A percentile compares a stretch with the other conserved stretches of the same genome.
Evolutionary conservation across 2,329 filamentous ascomycete genomes (phyloP).

Genomic region (Botrytis fragariae): DNA sequence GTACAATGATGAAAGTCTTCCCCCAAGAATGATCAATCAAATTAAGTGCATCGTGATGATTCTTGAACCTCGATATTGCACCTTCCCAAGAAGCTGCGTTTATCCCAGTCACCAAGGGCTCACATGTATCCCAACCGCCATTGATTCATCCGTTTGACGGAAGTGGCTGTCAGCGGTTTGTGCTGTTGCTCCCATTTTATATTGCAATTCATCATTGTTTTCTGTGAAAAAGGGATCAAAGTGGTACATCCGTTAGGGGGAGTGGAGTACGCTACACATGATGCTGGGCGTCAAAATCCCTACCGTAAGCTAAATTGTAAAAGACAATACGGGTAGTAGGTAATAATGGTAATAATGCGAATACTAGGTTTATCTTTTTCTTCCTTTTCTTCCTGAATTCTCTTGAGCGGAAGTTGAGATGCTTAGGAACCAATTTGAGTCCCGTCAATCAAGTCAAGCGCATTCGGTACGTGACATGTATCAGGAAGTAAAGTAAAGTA

Average conservation of each 20-base stretch:
- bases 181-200: neutral
- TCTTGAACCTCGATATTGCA: neutral
- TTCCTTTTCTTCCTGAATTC: neutral
- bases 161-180: conserved; percentile 10
- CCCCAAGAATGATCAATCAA: neutral
- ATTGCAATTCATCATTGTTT: neutral
- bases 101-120: neutral
- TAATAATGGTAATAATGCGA: neutral
- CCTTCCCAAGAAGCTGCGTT: neutral
- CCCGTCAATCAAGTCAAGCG: neutral
- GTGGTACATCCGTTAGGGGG: conserved; percentile 1
- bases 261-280: neutral
- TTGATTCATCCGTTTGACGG: conserved; percentile 2
- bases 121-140: neutral
- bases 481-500: neutral
- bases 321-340: too few relatives aligned
- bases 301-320: neutral
- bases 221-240: neutral
- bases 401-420: neutral
- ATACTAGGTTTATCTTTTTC: neutral
- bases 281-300: neutral
- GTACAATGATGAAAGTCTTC: conserved; percentile 12
- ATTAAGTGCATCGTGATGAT: neutral
- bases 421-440: neutral
- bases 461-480: neutral